Conservation (phyloP, 2,329 filamentous ascomycete species). For the Arthrocladium fulminans region DNA sequence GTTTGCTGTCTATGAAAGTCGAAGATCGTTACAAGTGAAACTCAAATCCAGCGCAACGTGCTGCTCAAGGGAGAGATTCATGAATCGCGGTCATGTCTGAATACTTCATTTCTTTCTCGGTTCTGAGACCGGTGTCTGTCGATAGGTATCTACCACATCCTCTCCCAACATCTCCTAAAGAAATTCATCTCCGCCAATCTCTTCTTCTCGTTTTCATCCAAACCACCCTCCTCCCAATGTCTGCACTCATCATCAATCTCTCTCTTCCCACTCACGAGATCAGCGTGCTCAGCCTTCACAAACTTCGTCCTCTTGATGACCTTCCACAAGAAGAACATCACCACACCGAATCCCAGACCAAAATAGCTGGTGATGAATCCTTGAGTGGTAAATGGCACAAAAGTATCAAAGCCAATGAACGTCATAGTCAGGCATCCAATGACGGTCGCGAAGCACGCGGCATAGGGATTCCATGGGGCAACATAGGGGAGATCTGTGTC, state of each 20-base stretch:
- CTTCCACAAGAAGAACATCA: conserved; percentile 34
- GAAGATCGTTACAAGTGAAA: too few relatives aligned
- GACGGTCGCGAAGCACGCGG: conserved; percentile 53
- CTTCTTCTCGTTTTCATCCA: conserved; percentile 24
- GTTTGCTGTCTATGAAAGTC: too few relatives aligned
- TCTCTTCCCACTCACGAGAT: conserved; percentile 40
- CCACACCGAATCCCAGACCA: conserved; percentile 36
- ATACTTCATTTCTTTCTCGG: too few relatives aligned
- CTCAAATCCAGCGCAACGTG: too few relatives aligned
- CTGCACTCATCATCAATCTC: conserved; percentile 29
- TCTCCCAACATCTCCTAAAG: conserved; percentile 26
- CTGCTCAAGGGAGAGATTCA: too few relatives aligned
- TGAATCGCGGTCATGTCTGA: too few relatives aligned
- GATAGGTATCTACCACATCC: conserved; percentile 19
- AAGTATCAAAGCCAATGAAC: conserved; percentile 52
- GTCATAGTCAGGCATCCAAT: conserved; percentile 50
- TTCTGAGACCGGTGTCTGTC: too few relatives aligned
- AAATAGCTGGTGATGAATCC: conserved; percentile 46
- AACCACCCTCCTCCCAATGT: conserved; percentile 28
- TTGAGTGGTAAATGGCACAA: conserved; percentile 34
- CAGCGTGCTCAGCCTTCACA: conserved; percentile 46
- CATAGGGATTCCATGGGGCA: conserved; percentile 59
- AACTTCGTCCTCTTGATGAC: conserved; percentile 32
- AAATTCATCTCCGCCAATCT: conserved; percentile 27
- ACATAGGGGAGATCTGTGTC: conserved; percentile 59